Percentiles rank a stretch among this genome's conserved stretches.
Evolutionary conservation across 306 rosid genomes (phyloP).

Genomic region (Ormosia emarginata): DNA sequence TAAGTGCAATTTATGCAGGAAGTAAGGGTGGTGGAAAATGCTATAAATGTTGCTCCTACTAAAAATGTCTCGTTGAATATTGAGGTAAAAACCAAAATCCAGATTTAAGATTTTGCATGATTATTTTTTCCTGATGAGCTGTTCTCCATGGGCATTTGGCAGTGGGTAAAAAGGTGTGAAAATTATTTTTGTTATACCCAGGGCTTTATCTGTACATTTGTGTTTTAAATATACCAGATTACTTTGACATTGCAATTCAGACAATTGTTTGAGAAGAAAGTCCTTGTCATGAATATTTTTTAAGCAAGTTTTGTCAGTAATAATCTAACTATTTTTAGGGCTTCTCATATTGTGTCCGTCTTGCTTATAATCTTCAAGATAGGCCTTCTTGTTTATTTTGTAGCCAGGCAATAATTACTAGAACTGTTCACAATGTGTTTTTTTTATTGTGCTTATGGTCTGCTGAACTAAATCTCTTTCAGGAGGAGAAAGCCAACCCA

Average conservation of each 20-base stretch:
- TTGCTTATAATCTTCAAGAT: conserved; percentile 6
- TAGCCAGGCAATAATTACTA: not conserved
- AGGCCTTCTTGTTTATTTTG: not conserved
- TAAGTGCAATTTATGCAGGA: conserved; percentile 53
- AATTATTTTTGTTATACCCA: not conserved
- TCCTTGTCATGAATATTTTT: not conserved
- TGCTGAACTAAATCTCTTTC: conserved; percentile 14
- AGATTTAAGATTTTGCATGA: not conserved
- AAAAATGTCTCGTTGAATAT: conserved; percentile 31
- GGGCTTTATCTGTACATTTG: not conserved
- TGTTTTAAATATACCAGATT: not conserved
- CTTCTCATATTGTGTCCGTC: not conserved
- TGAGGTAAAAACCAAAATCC: conserved; percentile 48
- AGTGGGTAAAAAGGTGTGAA: not conserved
- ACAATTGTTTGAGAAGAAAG: not conserved
- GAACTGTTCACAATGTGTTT: not conserved
- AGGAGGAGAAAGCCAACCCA: conserved; percentile 46
- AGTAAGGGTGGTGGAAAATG: conserved; percentile 53
- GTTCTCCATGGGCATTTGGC: not conserved
- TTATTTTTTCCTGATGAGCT: not conserved
- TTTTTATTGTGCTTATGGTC: conserved; percentile 7
- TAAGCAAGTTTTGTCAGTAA: not conserved
- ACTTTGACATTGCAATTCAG: not conserved
- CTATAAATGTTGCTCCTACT: conserved; percentile 44
- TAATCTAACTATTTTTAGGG: not conserved